Percentiles rank a stretch among this genome's conserved stretches.
Evolutionary conservation across 2,329 filamentous ascomycete species (phyloP).

Genomic region (Passalora sequoiae): DNA sequence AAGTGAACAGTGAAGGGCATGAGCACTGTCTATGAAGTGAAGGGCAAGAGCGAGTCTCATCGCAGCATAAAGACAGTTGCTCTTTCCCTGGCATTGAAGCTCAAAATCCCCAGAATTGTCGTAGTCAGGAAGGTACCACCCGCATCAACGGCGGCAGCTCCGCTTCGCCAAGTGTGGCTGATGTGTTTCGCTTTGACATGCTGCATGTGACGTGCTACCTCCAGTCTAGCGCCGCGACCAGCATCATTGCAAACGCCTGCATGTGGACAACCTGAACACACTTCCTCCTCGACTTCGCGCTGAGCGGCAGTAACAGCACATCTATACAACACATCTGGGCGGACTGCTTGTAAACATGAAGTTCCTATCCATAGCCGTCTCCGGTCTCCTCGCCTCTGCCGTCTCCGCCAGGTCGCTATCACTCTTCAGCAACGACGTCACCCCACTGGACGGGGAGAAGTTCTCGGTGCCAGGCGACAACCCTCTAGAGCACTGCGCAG

Average conservation of each 20-base stretch:
- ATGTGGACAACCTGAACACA: neutral
- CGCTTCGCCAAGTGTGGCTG: too few species aligned
- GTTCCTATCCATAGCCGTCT: slow-evolving; percentile 26
- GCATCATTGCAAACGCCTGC: neutral
- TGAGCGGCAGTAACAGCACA: neutral
- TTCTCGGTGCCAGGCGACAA: slow-evolving; percentile 76
- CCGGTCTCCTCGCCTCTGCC: slow-evolving; percentile 28
- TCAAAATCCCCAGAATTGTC: too few species aligned
- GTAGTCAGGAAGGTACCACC: too few species aligned
- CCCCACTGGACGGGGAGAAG: slow-evolving; percentile 38
- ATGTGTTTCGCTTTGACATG: too few species aligned
- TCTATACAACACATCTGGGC: slow-evolving; percentile 1
- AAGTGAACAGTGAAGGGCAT: too few species aligned
- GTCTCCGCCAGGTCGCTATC: slow-evolving; percentile 26
- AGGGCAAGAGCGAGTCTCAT: too few species aligned
- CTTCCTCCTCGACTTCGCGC: neutral
- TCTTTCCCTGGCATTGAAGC: too few species aligned
- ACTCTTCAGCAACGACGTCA: slow-evolving; percentile 19
- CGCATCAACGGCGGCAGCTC: too few species aligned
- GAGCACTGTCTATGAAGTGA: too few species aligned
- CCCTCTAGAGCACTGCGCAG: slow-evolving; percentile 72
- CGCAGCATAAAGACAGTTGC: too few species aligned
- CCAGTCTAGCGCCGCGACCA: neutral
- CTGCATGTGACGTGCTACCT: too few species aligned
- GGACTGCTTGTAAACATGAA: slow-evolving; percentile 25